phyloP scores from a whole-genome alignment of 108 stramenopile genomes.

The Parmales sp. region DNA sequence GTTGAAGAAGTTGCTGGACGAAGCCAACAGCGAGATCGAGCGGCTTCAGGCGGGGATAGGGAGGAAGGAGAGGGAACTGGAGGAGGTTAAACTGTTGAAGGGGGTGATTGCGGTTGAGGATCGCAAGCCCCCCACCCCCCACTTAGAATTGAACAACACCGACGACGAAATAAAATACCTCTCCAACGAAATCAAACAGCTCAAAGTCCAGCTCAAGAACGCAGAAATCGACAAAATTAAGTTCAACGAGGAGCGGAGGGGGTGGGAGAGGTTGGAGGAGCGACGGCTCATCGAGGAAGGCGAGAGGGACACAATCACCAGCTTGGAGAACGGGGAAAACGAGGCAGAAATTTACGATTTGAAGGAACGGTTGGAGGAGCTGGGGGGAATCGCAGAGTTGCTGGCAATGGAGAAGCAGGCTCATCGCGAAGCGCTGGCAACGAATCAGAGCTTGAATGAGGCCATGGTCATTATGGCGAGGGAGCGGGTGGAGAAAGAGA shows the following conservation, averaged over 20 bases:
- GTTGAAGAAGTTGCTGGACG: background rate
- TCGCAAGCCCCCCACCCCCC: background rate
- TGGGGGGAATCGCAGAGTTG: background rate
- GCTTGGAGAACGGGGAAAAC: too few relatives aligned
- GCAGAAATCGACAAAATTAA: background rate
- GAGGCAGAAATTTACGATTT: too few relatives aligned
- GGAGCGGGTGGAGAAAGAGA: background rate
- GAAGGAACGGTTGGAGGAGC: background rate
- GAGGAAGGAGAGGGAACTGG: background rate
- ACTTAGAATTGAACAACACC: background rate
- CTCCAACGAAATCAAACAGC: background rate
- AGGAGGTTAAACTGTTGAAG: background rate
- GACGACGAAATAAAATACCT: background rate
- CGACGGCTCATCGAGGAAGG: too few relatives aligned
- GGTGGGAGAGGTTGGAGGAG: background rate
- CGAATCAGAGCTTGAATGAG: background rate
- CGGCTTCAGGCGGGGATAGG: background rate
- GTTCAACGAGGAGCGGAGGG: background rate
- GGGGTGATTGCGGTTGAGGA: background rate
- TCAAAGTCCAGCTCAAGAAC: too few relatives aligned
- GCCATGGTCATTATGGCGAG: background rate
- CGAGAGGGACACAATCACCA: too few relatives aligned
- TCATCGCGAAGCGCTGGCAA: background rate
- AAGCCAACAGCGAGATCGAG: slow-evolving; percentile 7
- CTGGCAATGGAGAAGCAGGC: background rate